These are phyloP conservation scores for Parasitella parasitica DNA, from an alignment of 371 early-diverging fungal species.

Conservation along the genomic window DNA sequence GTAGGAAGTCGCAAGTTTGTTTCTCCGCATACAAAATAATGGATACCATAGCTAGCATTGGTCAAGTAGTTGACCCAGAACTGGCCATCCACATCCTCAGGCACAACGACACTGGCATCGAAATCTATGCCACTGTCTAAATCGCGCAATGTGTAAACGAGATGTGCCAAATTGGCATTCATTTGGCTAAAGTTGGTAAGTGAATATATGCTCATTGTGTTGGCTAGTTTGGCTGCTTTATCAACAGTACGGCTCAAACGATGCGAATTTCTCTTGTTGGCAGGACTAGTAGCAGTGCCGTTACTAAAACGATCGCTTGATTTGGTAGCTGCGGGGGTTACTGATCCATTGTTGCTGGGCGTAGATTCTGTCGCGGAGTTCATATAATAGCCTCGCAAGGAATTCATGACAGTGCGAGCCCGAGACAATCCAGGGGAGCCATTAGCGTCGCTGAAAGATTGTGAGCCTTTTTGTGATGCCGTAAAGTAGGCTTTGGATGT, in stretches of 20 bases:
- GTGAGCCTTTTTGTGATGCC: neutral
- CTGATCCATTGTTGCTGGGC: neutral
- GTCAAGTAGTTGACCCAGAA: constrained; percentile 49
- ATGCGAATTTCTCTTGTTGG: constrained; percentile 34
- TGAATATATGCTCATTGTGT: constrained; percentile 33
- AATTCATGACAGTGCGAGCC: constrained; percentile 50
- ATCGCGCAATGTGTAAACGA: neutral
- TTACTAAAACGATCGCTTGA: constrained; percentile 3
- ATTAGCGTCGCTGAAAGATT: neutral
- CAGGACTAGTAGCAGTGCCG: neutral
- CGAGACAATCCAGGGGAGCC: constrained; percentile 28
- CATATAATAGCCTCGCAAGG: constrained; percentile 24
- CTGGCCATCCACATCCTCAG: constrained; percentile 29
- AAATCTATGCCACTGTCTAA: constrained; percentile 8
- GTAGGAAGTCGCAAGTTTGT: constrained; percentile 30
- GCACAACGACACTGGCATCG: constrained; percentile 32
- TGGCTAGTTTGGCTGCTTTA: constrained; percentile 33
- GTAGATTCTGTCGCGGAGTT: neutral
- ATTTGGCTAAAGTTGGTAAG: neutral
- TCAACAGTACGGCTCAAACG: constrained; percentile 40
- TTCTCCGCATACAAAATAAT: constrained; percentile 45
- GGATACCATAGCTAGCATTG: constrained; percentile 50
- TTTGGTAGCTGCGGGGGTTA: neutral
- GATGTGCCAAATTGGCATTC: neutral
- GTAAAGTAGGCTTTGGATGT: constrained; percentile 32